Conservation (phyloP, 768 basidiomycete genomes). For the Cyclocybe aegerita region DNA sequence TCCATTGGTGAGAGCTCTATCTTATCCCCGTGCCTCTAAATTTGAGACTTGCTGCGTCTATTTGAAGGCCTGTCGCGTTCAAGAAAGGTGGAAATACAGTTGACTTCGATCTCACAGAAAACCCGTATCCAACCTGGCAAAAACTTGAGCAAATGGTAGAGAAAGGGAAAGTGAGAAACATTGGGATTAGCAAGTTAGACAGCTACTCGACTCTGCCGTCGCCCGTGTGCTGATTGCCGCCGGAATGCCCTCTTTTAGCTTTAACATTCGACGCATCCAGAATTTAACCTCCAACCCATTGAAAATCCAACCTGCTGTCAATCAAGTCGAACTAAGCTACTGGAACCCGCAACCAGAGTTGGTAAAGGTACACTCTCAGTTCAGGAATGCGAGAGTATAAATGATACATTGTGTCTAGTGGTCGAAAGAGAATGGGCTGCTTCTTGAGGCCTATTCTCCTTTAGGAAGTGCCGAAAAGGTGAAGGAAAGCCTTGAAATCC, state of each 20-base stretch:
- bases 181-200: slow-evolving; percentile 78
- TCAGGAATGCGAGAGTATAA: neutral
- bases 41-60: neutral
- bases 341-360: slow-evolving; percentile 78
- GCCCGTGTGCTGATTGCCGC: neutral
- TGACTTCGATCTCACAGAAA: slow-evolving; percentile 59
- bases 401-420: slow-evolving; percentile 38
- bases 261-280: slow-evolving; percentile 39
- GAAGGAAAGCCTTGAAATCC: slow-evolving; percentile 53
- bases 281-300: slow-evolving; percentile 63
- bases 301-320: slow-evolving; percentile 64
- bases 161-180: slow-evolving; percentile 75
- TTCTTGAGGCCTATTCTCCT: slow-evolving; percentile 78
- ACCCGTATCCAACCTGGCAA: slow-evolving; percentile 80
- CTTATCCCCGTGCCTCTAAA: neutral
- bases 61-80: slow-evolving; percentile 63
- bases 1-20: slow-evolving; percentile 60
- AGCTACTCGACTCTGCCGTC: neutral
- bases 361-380: slow-evolving; percentile 43
- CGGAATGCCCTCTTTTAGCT: slow-evolving; percentile 25
- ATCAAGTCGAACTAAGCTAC: slow-evolving; percentile 79
- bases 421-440: slow-evolving; percentile 61
- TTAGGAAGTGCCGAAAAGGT: slow-evolving; percentile 64
- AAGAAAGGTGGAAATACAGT: slow-evolving; percentile 49
- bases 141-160: slow-evolving; percentile 77